Base-by-base conservation (phyloP, 1,284 basidiomycete genomes). In the Meira nashicola region DNA sequence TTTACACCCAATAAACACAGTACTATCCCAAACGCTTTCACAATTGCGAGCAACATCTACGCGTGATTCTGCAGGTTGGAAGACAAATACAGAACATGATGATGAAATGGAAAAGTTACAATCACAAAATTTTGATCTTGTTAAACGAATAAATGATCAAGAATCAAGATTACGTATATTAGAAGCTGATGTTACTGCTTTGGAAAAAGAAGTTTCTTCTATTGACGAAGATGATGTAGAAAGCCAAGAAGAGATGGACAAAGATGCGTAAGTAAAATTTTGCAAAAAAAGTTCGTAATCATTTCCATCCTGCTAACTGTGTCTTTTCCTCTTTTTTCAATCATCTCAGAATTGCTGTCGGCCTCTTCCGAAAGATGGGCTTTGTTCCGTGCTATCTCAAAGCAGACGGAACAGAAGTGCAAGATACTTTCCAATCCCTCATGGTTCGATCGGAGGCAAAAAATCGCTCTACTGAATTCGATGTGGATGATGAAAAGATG, bases 381-480 rank as follows among this genome's bases (percentile, higher is more conserved):
- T 53, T 53, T 25, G 50, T 53, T 19, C 50, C 50, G 23, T 53
- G 28, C 28, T 53, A 53, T 38, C 15, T 14, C 12, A 53, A 53
- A 23, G 19, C 23, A 19, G 50, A 53, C 15, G 19, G 11, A 15
- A 17, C n/a, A 12, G 46, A 23, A 25, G 46, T 21, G 25, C 2
- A n/a, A 25, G 25, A 23, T 48, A 23, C 25, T 6, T 39, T 53
- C 37, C 21, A 53, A 6, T 39, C 50, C 11, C 7, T 53, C 6
- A 53, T 53, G 50, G 50, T 53, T 15, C 14, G 28, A 25, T 53
- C 50, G 38, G 50, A 53, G 38, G 14, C 50, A 39, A 53, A 53
- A 25, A 53, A 53, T 37, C 19, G 50, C 4, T 39, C 50, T 5
- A 41, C 23, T 5, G 23, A n/a, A 25, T 39, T 53, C 23, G 50